A percentile compares a stretch with the other conserved stretches of the same genome.
Evolutionary conservation across 2,329 filamentous ascomycete species (phyloP).

Genomic region (Phyllosticta paracitricarpa): DNA sequence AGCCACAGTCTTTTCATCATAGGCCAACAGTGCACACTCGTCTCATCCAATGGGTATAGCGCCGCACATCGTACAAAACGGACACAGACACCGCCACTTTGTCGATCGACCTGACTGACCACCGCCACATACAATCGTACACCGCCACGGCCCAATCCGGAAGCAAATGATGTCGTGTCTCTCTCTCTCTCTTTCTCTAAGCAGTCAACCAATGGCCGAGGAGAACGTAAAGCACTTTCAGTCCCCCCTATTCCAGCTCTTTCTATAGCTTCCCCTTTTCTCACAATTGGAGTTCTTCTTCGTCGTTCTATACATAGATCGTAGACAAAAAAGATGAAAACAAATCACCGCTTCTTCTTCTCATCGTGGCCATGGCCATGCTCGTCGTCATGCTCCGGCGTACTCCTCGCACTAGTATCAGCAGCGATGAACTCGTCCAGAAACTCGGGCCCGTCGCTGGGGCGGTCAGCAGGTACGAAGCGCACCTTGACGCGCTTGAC

Average conservation of each 20-base stretch:
- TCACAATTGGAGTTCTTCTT: background rate
- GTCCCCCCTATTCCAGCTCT: background rate
- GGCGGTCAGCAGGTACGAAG: constrained; percentile 56
- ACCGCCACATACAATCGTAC: background rate
- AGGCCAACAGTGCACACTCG: background rate
- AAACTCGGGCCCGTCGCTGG: constrained; percentile 39
- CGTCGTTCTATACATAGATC: background rate
- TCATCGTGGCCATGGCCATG: constrained; percentile 19
- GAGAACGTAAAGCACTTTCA: background rate
- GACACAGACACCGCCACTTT: background rate
- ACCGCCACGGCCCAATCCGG: background rate
- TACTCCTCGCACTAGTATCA: constrained; percentile 20
- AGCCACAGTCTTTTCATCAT: background rate
- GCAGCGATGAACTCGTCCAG: constrained; percentile 56
- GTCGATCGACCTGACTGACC: background rate
- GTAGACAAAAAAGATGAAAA: background rate
- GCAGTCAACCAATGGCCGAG: background rate
- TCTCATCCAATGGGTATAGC: background rate
- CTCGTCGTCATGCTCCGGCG: constrained; percentile 19
- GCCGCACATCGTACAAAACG: background rate
- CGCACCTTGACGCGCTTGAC: constrained; percentile 75
- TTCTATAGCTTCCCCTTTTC: background rate
- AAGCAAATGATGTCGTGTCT: background rate
- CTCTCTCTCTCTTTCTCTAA: background rate
- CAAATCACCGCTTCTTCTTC: background rate